These are phyloP conservation scores for Auricularia sp. DNA, from an alignment of 768 basidiomycete genomes.

Conservation along the genomic window DNA sequence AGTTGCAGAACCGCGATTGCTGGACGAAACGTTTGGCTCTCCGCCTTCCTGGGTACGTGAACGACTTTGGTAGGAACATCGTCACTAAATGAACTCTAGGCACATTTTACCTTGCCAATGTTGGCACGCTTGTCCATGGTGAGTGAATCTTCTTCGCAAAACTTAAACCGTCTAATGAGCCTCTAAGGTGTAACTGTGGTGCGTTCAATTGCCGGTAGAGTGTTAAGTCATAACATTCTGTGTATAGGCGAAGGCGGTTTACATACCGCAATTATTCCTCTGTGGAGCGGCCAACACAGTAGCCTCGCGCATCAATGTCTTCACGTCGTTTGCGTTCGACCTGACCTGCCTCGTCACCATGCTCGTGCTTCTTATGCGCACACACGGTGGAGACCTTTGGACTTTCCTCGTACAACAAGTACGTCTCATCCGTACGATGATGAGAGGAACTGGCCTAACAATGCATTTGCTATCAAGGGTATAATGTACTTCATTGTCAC, in stretches of 20 bases:
- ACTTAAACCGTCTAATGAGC: not conserved
- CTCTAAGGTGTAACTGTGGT: not conserved
- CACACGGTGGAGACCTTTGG: not conserved
- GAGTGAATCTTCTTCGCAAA: not conserved
- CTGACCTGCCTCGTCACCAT: not conserved
- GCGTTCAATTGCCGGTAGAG: not conserved
- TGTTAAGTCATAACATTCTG: not conserved
- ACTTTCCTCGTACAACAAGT: not conserved
- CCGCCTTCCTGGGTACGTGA: not conserved
- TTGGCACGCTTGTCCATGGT: not conserved
- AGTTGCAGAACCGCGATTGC: not conserved
- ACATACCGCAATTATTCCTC: not conserved
- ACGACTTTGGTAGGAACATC: not conserved
- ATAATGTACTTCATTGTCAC: slow-evolving; percentile 1
- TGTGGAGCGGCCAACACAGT: not conserved
- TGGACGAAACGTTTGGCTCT: not conserved
- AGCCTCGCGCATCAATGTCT: not conserved
- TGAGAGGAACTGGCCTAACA: no score
- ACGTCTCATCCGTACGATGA: not conserved
- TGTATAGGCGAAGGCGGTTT: not conserved
- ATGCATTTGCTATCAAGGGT: not conserved
- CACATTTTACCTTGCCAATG: not conserved
- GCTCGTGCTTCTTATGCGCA: not conserved
- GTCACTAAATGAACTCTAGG: not conserved
- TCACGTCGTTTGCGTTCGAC: not conserved